Evolutionary conservation across 139 green algal species (phyloP), one percentile per base, ranked within the genome.

Genomic region (Mychonastes homosphaera): DNA sequence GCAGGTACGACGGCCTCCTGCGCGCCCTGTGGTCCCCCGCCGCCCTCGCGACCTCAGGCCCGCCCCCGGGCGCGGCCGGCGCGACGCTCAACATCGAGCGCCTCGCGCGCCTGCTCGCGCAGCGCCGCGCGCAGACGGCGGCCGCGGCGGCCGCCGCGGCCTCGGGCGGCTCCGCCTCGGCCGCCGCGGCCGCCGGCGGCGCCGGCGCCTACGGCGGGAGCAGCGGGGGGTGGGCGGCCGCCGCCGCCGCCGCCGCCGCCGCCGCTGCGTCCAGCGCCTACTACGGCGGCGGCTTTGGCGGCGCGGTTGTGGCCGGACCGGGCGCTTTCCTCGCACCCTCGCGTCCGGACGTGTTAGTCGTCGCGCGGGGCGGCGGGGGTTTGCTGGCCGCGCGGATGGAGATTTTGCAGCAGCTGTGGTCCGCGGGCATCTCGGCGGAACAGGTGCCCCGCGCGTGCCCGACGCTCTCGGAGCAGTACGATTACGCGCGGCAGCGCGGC

Each of bases 291-390:
- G n/a, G n/a, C n/a, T n/a, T n/a, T n/a, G n/a, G n/a, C n/a, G n/a
- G n/a, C n/a, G n/a, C 21, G 52, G 33, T 19, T 30, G 33, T 34
- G 33, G 28, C 15, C 30, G 15, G 21, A 13, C n/a, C n/a, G 3
- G n/a, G 46, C 28, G n/a, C 47, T 45, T 48, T 63, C 44, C 21
- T 39, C 2, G 35, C 26, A 7, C 36, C 69, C 6, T 72, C 63
- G 8, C 45, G 64, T 48, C 70, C 77, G 5, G 79, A 93, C 29
- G 87, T 90, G 62, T 63, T 95, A 66, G 83, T 95, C 32, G 86
- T 75, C 45, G 51, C 64, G 3, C 70, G 75, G n/a, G 83, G 86
- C 19, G 77, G 75, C 16, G 80, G 77, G 26, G 86, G 83, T 3
- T 62, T 84, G 30, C 69, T 95, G 40, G 32, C 64, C 24, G n/a